A percentile compares a stretch with the other conserved stretches of the same genome.
These are phyloP conservation scores for Oenanthe javanica DNA, from an alignment of 140 eudicot species.

Conservation along the genomic window DNA sequence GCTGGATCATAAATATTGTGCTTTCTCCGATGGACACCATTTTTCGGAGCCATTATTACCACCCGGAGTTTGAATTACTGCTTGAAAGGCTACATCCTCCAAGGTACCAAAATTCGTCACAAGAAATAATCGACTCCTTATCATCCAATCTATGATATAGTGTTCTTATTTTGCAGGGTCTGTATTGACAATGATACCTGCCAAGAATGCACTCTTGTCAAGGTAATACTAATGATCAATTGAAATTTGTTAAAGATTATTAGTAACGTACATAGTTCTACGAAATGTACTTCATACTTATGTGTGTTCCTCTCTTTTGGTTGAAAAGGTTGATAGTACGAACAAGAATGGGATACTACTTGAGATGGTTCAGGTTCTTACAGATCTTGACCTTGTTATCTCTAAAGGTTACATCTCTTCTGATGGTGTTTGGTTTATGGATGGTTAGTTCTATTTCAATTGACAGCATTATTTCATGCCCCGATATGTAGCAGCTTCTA, in stretches of 20 bases:
- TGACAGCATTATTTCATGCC: neutral
- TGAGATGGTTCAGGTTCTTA: slow-evolving; percentile 77
- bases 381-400: slow-evolving; percentile 82
- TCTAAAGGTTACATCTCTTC: slow-evolving; percentile 79
- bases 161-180: slow-evolving; percentile 46
- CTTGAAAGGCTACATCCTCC: slow-evolving; percentile 74
- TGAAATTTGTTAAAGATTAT: neutral
- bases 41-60: slow-evolving; percentile 33
- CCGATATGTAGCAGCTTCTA: neutral
- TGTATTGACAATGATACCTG: slow-evolving; percentile 68
- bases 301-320: neutral
- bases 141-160: neutral
- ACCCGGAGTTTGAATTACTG: slow-evolving; percentile 54
- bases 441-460: slow-evolving; percentile 41
- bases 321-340: slow-evolving; percentile 63
- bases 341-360: slow-evolving; percentile 74
- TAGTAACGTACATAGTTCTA: neutral
- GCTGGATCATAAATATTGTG: neutral
- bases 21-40: neutral
- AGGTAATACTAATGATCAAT: slow-evolving; percentile 32
- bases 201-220: slow-evolving; percentile 72
- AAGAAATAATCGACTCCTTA: neutral
- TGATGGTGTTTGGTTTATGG: slow-evolving; percentile 96
- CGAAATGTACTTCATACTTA: neutral
- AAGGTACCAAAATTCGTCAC: slow-evolving; percentile 34